phyloP scores from a whole-genome alignment of 2,329 filamentous ascomycete genomes.

The Myriosclerotinia scirpicola region DNA sequence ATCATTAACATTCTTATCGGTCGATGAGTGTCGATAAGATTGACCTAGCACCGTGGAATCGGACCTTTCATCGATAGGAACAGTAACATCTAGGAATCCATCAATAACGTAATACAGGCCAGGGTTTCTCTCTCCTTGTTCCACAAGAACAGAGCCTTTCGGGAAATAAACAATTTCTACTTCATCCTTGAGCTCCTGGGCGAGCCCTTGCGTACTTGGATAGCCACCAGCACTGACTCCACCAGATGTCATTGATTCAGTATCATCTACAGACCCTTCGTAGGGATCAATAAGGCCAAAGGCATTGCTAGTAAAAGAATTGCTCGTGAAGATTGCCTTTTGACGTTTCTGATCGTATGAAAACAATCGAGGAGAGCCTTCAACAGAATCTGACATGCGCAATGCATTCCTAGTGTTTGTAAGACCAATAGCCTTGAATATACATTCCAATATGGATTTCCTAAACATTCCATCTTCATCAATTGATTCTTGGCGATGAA shows the following conservation, averaged over 20 bases:
- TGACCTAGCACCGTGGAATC: conserved; percentile 38
- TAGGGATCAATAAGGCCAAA: conserved; percentile 90
- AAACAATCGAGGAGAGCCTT: conserved; percentile 79
- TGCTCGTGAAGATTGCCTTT: conserved; percentile 73
- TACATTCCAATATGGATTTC: conserved; percentile 87
- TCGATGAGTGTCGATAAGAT: conserved; percentile 30
- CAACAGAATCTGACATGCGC: conserved; percentile 70
- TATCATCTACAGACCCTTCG: conserved; percentile 75
- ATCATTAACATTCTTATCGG: conserved; percentile 39
- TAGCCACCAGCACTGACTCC: conserved; percentile 58
- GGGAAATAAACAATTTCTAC: conserved; percentile 98
- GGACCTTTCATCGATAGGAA: conserved; percentile 57
- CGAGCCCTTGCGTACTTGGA: conserved; percentile 64
- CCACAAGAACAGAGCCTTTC: conserved; percentile 88
- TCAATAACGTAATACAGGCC: conserved; percentile 97
- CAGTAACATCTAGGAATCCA: conserved; percentile 90
- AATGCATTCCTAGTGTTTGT: conserved; percentile 65
- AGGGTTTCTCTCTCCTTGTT: conserved; percentile 95
- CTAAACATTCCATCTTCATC: conserved; percentile 90
- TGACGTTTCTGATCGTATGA: conserved; percentile 81
- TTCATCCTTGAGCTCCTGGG: conserved; percentile 83
- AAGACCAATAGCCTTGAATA: conserved; percentile 90
- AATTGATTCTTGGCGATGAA: conserved; percentile 74
- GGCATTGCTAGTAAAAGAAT: conserved; percentile 74
- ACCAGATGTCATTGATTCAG: conserved; percentile 78